Evolutionary conservation across 2,329 filamentous ascomycete species (phyloP).

Genomic region (Cercospora zeae-maydis): DNA sequence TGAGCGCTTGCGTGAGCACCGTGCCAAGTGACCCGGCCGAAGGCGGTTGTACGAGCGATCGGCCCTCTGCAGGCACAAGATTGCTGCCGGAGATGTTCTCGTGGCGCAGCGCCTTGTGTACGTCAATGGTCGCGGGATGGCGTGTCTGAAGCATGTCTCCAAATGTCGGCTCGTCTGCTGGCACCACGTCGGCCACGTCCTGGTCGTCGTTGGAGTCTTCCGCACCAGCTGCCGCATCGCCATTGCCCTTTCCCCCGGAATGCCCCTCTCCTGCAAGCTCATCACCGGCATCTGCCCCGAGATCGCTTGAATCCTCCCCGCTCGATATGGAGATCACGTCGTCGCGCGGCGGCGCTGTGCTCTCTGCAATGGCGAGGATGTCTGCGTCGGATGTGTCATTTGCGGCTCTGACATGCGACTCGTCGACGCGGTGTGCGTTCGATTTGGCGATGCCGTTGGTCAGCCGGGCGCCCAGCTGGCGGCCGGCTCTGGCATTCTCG

Average conservation of each 20-base stretch:
- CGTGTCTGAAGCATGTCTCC: constrained; percentile 75
- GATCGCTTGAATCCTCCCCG: constrained; percentile 38
- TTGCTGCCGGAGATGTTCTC: constrained; percentile 38
- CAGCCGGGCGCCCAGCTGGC: constrained; percentile 44
- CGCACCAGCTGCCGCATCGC: constrained; percentile 27
- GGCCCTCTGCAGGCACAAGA: constrained; percentile 46
- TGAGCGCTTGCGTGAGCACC: constrained; percentile 88
- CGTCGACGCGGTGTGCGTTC: constrained; percentile 54
- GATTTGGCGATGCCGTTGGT: constrained; percentile 53
- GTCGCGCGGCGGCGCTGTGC: neutral
- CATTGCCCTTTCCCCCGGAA: constrained; percentile 19
- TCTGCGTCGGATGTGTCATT: constrained; percentile 38
- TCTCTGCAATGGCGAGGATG: constrained; percentile 34
- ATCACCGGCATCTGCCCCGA: constrained; percentile 25
- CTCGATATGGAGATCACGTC: constrained; percentile 49
- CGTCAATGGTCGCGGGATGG: constrained; percentile 66
- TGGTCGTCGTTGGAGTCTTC: constrained; percentile 28
- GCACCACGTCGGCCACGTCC: constrained; percentile 27
- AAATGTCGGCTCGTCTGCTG: constrained; percentile 62
- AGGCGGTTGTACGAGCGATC: constrained; percentile 7
- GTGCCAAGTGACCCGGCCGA: constrained; percentile 77
- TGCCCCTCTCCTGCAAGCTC: constrained; percentile 5
- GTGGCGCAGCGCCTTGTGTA: constrained; percentile 53
- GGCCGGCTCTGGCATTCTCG: constrained; percentile 35
- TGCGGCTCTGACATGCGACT: constrained; percentile 54